Conservation (phyloP, 2,329 filamentous ascomycete species). For the Fusarium nodosum region DNA sequence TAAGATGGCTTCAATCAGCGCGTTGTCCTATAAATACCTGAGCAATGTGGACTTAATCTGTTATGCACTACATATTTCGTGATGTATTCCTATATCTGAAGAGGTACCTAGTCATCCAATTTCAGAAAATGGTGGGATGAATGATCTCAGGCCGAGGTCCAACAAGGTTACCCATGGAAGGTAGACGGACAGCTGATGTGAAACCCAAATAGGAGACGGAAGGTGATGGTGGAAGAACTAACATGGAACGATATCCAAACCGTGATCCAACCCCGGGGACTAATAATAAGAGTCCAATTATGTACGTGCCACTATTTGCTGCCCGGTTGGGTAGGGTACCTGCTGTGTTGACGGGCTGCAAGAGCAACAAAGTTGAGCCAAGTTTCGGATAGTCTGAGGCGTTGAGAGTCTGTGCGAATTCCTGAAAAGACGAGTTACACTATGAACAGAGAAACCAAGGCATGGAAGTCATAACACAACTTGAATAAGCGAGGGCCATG, state of each 20-base stretch:
- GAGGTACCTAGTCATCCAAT: background rate
- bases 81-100: background rate
- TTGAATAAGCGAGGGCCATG: background rate
- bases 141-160: background rate
- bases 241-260: background rate
- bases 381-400: background rate
- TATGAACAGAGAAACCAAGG: background rate
- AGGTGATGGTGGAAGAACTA: background rate
- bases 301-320: slow-evolving; percentile 19
- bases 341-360: background rate
- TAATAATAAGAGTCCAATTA: background rate
- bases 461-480: background rate
- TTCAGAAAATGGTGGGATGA: background rate
- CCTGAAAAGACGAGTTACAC: background rate
- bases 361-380: background rate
- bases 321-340: slow-evolving; percentile 9
- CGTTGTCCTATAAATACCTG: slow-evolving; percentile 15
- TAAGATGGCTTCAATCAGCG: slow-evolving; percentile 19
- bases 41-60: background rate
- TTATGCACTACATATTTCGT: background rate
- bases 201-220: slow-evolving; percentile 10
- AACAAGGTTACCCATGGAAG: background rate
- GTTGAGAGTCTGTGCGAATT: background rate
- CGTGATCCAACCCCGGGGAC: background rate
- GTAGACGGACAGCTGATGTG: slow-evolving; percentile 7